A percentile compares a stretch with the other conserved stretches of the same genome.
Conservation (phyloP, 305 asterid species). For the Fraxinus paxiana region DNA sequence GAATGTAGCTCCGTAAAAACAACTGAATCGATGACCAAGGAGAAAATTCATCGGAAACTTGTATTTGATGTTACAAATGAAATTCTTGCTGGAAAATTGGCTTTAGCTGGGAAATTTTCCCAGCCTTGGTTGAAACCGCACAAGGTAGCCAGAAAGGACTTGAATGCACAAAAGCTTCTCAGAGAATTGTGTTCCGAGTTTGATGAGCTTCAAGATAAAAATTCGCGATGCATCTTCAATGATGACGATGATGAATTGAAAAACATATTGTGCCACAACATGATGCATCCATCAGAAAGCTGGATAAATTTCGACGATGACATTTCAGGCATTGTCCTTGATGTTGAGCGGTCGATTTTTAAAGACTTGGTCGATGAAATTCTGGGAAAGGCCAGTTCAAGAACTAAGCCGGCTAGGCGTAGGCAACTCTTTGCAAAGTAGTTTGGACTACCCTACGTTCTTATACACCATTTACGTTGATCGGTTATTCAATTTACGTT, state of each 20-base stretch:
- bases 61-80: conserved; percentile 73
- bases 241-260: conserved; percentile 62
- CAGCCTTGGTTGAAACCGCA: conserved; percentile 41
- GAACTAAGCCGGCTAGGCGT: conserved; percentile 39
- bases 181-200: conserved; percentile 69
- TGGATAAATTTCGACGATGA: conserved; percentile 56
- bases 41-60: conserved; percentile 57
- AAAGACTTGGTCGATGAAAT: conserved; percentile 77
- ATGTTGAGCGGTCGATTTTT: conserved; percentile 70
- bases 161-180: conserved; percentile 77
- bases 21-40: conserved; percentile 28
- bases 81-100: conserved; percentile 58
- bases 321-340: conserved; percentile 59
- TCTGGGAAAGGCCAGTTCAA: conserved; percentile 60
- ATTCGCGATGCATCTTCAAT: conserved; percentile 33
- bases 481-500: not conserved
- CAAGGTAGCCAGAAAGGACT: conserved; percentile 33
- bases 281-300: conserved; percentile 45
- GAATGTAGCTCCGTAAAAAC: conserved; percentile 28
- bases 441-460: not conserved
- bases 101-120: conserved; percentile 28
- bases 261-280: conserved; percentile 47
- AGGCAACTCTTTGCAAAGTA: conserved; percentile 50
- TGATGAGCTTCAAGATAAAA: conserved; percentile 45
- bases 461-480: not conserved